These are phyloP conservation scores for Coniferiporia weirii DNA, from an alignment of 1,284 basidiomycete genomes.

Conservation along the genomic window DNA sequence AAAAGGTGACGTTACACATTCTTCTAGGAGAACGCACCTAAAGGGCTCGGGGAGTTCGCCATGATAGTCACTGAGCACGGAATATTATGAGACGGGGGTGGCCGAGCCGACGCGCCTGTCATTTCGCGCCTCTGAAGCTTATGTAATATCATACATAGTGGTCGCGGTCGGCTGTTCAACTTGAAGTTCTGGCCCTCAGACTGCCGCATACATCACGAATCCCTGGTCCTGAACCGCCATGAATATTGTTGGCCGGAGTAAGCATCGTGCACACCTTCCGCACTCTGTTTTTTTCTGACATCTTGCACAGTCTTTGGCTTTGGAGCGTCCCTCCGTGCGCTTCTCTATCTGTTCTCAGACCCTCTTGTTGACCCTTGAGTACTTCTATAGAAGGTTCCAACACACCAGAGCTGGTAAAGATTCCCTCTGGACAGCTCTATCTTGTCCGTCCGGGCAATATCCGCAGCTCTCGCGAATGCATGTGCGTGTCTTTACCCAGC, in stretches of 20 bases:
- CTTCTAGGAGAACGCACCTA: not conserved
- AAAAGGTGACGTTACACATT: not conserved
- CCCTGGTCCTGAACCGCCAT: conserved; percentile 36
- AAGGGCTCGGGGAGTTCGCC: conserved; percentile 1
- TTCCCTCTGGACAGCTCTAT: conserved; percentile 88
- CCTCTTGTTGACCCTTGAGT: conserved; percentile 8
- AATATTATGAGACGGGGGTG: too few species aligned
- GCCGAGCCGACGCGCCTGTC: too few species aligned
- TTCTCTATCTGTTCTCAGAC: conserved; percentile 13
- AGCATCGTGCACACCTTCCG: conserved; percentile 32
- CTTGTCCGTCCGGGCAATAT: conserved; percentile 88
- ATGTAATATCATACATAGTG: not conserved
- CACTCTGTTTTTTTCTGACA: conserved; percentile 10
- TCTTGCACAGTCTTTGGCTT: conserved; percentile 72
- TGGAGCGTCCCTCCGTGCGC: conserved; percentile 68
- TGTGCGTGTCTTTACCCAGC: conserved; percentile 55
- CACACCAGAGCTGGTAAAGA: conserved; percentile 91
- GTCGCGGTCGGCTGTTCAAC: too few species aligned
- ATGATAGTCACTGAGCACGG: not conserved
- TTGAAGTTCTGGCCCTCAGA: too few species aligned
- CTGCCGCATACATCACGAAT: not conserved
- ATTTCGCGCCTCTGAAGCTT: not conserved
- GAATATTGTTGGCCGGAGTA: conserved; percentile 81
- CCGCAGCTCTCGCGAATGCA: conserved; percentile 93
- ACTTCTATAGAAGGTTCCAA: conserved; percentile 65